Percentiles rank a stretch among this genome's conserved stretches.
These are phyloP conservation scores for Eragrostis tef DNA, from an alignment of 202 grass and related monocot species.

Conservation along the genomic window DNA sequence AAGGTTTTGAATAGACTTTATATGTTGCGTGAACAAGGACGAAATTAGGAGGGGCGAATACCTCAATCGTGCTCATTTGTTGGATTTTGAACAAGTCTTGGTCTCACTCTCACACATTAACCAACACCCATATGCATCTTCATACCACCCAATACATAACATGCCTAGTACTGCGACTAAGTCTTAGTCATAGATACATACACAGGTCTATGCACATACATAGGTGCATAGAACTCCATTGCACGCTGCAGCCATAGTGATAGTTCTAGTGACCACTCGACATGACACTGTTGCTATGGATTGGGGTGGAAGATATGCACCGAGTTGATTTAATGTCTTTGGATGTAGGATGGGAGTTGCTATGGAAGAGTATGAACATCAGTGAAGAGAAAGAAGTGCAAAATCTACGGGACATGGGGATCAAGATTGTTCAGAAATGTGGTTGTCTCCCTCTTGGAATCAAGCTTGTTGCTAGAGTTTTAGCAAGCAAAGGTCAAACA, in stretches of 20 bases:
- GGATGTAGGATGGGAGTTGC: constrained; percentile 53
- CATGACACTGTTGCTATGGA: constrained; percentile 7
- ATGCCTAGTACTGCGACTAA: too few relatives aligned
- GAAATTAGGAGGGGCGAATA: too few relatives aligned
- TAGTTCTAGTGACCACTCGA: constrained; percentile 47
- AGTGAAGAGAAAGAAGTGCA: constrained; percentile 25
- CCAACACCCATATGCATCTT: too few relatives aligned
- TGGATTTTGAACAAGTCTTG: too few relatives aligned
- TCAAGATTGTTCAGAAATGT: constrained; percentile 52
- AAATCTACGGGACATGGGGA: constrained; percentile 5
- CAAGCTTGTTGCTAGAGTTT: constrained; percentile 17
- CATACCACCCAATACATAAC: too few relatives aligned
- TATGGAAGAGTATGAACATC: constrained; percentile 42
- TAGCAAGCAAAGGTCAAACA: constrained; percentile 10
- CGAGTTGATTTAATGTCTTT: constrained; percentile 20
- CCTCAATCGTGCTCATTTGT: too few relatives aligned
- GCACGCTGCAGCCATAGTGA: background rate
- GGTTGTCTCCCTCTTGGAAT: constrained; percentile 52
- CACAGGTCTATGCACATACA: too few relatives aligned
- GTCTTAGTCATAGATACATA: too few relatives aligned
- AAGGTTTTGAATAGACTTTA: too few relatives aligned
- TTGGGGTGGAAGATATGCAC: constrained; percentile 18
- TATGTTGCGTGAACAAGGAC: too few relatives aligned
- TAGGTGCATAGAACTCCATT: too few relatives aligned
- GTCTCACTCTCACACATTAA: too few relatives aligned